A percentile compares a stretch with the other conserved stretches of the same genome.
phyloP scores from a whole-genome alignment of 2,329 filamentous ascomycete species.

The Ilyonectria sp. region DNA sequence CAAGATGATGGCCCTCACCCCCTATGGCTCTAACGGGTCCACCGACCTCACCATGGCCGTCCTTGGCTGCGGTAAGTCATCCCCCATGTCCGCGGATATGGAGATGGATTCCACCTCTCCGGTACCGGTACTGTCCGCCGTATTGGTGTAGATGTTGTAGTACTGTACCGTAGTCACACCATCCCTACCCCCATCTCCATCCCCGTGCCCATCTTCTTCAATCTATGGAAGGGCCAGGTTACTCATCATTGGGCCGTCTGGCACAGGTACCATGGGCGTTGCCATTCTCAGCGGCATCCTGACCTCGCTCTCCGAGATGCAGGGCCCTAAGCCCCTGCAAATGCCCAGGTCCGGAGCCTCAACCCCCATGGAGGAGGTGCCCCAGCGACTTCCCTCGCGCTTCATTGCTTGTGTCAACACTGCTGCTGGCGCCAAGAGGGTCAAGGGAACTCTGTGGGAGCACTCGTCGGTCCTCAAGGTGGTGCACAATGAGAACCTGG shows the following conservation, averaged over 20 bases:
- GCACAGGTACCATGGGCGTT: constrained; percentile 84
- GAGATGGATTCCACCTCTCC: constrained; percentile 20
- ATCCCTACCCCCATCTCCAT: constrained; percentile 8
- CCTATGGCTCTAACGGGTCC: constrained; percentile 54
- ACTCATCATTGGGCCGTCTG: constrained; percentile 30
- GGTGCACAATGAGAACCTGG: constrained; percentile 80
- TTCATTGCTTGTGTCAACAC: constrained; percentile 88
- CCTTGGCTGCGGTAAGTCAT: constrained; percentile 81
- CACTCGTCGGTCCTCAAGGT: constrained; percentile 76
- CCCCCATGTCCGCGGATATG: constrained; percentile 18
- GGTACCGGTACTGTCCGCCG: constrained; percentile 27
- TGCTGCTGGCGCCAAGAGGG: constrained; percentile 77
- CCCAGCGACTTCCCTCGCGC: constrained; percentile 74
- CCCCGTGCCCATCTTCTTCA: constrained; percentile 4
- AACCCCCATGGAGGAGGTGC: constrained; percentile 64
- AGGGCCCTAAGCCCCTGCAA: constrained; percentile 62
- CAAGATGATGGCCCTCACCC: constrained; percentile 51
- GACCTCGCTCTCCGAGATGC: constrained; percentile 73
- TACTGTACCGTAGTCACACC: constrained; percentile 15
- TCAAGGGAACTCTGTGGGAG: constrained; percentile 75
- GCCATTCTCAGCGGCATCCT: constrained; percentile 88
- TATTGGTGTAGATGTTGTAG: constrained; percentile 32
- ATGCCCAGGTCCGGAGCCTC: constrained; percentile 59
- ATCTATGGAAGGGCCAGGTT: constrained; percentile 19
- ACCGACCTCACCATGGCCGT: constrained; percentile 80